phyloP scores from a whole-genome alignment of 257 asterid species.

The Nicotiana tabacum region DNA sequence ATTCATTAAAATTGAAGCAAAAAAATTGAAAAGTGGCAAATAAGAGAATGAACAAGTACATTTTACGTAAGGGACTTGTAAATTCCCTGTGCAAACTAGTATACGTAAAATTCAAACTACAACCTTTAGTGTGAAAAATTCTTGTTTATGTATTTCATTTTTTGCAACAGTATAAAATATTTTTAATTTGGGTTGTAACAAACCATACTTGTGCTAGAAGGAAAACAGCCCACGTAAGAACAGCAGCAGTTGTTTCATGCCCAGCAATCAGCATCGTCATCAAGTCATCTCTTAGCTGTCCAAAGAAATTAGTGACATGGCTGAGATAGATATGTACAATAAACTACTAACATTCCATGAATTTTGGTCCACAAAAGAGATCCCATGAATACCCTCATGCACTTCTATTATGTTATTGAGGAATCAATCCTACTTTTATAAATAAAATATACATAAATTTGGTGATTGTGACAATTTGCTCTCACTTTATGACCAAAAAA shows the following conservation, averaged over 20 bases:
- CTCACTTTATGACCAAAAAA: background rate
- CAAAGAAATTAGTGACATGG: conserved; percentile 11
- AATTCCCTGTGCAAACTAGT: background rate
- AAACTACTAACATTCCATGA: background rate
- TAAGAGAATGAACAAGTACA: background rate
- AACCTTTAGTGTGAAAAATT: background rate
- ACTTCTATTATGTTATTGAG: background rate
- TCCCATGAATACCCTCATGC: background rate
- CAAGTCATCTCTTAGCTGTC: conserved; percentile 90
- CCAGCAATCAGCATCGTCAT: conserved; percentile 99
- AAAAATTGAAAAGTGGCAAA: background rate
- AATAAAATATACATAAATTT: background rate
- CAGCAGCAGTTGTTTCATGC: conserved; percentile 98
- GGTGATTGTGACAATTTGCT: background rate
- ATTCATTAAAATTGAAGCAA: background rate
- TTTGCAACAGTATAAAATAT: background rate
- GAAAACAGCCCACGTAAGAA: conserved; percentile 92
- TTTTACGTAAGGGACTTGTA: background rate
- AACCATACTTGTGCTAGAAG: conserved; percentile 80
- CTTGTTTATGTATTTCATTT: background rate
- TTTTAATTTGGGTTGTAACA: background rate
- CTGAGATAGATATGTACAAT: background rate
- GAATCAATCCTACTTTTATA: background rate
- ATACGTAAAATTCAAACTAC: background rate
- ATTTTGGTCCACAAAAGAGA: background rate